Base-by-base conservation (phyloP, 1,139 yeast species). In the Spathaspora jeffriesii region DNA sequence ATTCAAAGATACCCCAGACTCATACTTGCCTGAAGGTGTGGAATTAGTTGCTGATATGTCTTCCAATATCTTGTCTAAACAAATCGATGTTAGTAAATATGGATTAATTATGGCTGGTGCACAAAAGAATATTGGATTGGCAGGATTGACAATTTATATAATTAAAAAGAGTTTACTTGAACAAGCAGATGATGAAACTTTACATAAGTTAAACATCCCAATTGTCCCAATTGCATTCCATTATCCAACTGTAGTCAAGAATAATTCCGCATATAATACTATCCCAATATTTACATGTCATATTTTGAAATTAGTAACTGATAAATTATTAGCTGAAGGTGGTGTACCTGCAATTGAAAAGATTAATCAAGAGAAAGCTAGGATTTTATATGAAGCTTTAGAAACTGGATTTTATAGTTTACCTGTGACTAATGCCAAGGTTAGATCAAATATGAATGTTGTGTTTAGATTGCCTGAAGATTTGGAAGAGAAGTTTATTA, bases 91-190 rank as follows among this genome's bases (percentile, higher is more conserved):
- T 42, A 75, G 89, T 49, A 85, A 88, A 65, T 92, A 82, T 61
- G 98, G 97, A 45, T 73, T 91, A 40, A 84, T 93, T 51, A 70
- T 72, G 82, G 96, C 95, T n/a, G 99, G 99, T 50, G 99, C 98
- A 17, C 99, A 93, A 70, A 93, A 93, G 71, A 93, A 93, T 65
- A 90, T 93, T 61, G 99, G 99, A 47, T 75, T 93, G 63, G 98
- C 99, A 5, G 99, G 99, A 40, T 81, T 93, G 56, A 87, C 98
- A 15, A 78, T 93, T 53, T 92, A 91, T 66, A 92, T 93, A 57
- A 84, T 92, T 65, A 88, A 88, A 68, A 92, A 92, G 65, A 64
- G 84, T 4, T 76, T 93, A 46, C 71, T 93, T 47, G 85, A 84
- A 30, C 84, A 83, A 54, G 83, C 90, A 2, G 59, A 81, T 5